Evolutionary conservation across 768 basidiomycete genomes (phyloP).

Genomic region (Suillus occidentalis): DNA sequence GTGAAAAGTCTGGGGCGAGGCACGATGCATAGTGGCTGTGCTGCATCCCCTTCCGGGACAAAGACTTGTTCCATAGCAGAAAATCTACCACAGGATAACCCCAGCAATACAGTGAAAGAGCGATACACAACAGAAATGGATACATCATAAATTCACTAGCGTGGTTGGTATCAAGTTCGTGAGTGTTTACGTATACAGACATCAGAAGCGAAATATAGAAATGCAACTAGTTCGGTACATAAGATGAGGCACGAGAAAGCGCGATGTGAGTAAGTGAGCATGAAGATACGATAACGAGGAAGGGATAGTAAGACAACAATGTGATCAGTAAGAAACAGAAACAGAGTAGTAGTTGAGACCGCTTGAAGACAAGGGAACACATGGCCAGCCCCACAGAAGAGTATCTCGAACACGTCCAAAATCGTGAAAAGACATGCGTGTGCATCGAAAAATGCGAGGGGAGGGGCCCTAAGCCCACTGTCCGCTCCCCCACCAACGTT

Average conservation of each 20-base stretch:
- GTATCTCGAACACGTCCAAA: not conserved
- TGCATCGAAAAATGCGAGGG: not conserved
- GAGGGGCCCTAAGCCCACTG: conserved; percentile 32
- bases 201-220: not conserved
- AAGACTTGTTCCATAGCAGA: not conserved
- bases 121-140: not conserved
- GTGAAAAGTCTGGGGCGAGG: not conserved
- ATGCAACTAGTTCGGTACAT: conserved; percentile 7
- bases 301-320: not conserved
- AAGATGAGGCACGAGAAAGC: not conserved
- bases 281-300: not conserved
- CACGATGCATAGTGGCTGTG: not conserved
- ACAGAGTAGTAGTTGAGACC: not conserved
- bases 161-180: conserved; percentile 6
- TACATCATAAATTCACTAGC: conserved; percentile 4
- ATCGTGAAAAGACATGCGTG: not conserved
- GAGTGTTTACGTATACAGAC: conserved; percentile 1
- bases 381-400: not conserved
- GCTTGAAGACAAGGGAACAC: not conserved
- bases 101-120: not conserved
- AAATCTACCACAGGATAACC: not conserved
- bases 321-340: not conserved
- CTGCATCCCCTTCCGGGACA: not conserved
- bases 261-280: not conserved
- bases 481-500: conserved; percentile 67